Evolutionary conservation across 768 basidiomycete genomes (phyloP).

Genomic region (Inosperma sp.): DNA sequence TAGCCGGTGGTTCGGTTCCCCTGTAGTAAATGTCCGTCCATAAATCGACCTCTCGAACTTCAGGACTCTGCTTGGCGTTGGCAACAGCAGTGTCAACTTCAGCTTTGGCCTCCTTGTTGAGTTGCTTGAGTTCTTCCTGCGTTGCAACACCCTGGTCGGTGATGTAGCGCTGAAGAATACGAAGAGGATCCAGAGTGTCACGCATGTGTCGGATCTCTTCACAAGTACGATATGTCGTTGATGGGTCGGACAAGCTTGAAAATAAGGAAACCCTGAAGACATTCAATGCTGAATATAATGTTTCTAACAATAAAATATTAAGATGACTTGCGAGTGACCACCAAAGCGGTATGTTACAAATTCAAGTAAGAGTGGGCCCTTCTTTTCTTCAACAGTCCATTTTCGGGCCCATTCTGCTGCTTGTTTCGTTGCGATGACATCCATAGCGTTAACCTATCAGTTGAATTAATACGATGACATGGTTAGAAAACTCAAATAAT

Average conservation of each 20-base stretch:
- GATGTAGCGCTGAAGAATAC: conserved; percentile 86
- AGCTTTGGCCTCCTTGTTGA: conserved; percentile 89
- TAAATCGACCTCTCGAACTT: conserved; percentile 62
- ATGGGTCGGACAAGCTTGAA: conserved; percentile 93
- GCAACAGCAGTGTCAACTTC: conserved; percentile 86
- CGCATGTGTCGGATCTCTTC: conserved; percentile 98
- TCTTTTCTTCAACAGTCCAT: conserved; percentile 76
- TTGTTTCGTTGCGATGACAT: conserved; percentile 85
- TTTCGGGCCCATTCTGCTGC: conserved; percentile 83
- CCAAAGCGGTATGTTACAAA: conserved; percentile 99
- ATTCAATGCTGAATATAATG: neutral
- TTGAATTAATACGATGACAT: neutral
- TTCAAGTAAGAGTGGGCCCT: conserved; percentile 90
- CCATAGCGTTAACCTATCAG: conserved; percentile 89
- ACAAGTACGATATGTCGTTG: conserved; percentile 96
- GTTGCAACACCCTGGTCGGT: conserved; percentile 90
- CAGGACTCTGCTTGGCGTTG: conserved; percentile 82
- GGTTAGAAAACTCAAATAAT: neutral
- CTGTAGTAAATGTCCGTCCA: conserved; percentile 88
- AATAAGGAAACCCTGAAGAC: neutral
- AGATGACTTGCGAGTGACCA: conserved; percentile 82
- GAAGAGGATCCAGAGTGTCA: conserved; percentile 91
- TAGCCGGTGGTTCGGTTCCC: conserved; percentile 76
- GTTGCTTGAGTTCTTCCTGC: conserved; percentile 77
- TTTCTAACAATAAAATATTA: neutral